Conservation (phyloP, 2,329 filamentous ascomycete species). For the Cryphonectria nitschkei region DNA sequence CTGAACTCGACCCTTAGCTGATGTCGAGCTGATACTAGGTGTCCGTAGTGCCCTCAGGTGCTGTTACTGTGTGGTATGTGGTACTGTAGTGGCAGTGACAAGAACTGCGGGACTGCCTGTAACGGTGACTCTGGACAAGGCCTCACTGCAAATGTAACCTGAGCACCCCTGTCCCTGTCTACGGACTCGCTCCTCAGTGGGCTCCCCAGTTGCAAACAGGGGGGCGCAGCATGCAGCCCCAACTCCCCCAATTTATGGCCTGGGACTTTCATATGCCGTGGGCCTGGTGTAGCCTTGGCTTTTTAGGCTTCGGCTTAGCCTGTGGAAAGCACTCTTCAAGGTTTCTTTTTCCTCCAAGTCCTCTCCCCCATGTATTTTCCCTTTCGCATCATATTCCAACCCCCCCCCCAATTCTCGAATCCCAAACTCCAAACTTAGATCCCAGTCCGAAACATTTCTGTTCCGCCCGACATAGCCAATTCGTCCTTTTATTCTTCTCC, state of each 20-base stretch:
- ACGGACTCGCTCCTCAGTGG: neutral
- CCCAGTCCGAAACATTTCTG: slow-evolving; percentile 27
- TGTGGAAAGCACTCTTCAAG: neutral
- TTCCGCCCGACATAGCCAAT: slow-evolving; percentile 15
- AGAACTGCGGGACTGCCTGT: neutral
- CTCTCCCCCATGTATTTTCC: slow-evolving; percentile 2
- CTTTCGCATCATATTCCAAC: slow-evolving; percentile 3
- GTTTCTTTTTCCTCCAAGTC: neutral
- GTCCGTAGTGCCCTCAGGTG: neutral
- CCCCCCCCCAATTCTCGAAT: neutral
- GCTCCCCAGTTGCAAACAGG: neutral
- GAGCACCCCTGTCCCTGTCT: neutral
- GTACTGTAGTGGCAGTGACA: neutral
- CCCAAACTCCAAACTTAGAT: slow-evolving; percentile 16
- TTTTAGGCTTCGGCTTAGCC: slow-evolving; percentile 1
- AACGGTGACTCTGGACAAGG: neutral
- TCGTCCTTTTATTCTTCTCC: neutral
- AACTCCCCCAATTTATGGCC: slow-evolving; percentile 4
- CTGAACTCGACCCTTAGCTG: neutral
- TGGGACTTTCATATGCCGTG: slow-evolving; percentile 5
- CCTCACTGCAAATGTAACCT: neutral
- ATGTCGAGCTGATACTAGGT: neutral
- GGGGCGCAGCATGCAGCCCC: slow-evolving; percentile 16
- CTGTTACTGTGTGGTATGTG: neutral
- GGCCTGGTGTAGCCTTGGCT: neutral